Evolutionary conservation across 1,284 basidiomycete species (phyloP).

Genomic region (Pyrrhoderma noxium): DNA sequence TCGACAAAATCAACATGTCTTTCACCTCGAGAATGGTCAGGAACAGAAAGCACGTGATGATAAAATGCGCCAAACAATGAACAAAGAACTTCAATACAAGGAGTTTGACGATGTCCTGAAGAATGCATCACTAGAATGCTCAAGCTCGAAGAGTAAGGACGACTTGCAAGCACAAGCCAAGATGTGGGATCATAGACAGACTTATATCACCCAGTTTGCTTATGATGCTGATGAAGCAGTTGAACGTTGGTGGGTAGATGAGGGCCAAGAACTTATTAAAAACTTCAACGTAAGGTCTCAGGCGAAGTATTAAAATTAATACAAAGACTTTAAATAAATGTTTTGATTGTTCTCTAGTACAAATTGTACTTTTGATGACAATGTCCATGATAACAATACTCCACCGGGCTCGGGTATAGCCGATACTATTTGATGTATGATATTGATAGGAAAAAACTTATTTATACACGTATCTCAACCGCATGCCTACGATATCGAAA

Average conservation of each 20-base stretch:
- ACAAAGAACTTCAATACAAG: neutral
- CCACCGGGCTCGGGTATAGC: too few relatives aligned
- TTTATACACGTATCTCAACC: too few relatives aligned
- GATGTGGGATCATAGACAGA: constrained; percentile 43
- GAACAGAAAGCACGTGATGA: constrained; percentile 34
- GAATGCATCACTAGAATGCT: too few relatives aligned
- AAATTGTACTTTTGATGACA: too few relatives aligned
- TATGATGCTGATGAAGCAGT: constrained; percentile 45
- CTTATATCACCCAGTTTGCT: constrained; percentile 37
- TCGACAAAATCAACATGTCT: constrained; percentile 31
- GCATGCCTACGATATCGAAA: too few relatives aligned
- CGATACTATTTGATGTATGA: too few relatives aligned
- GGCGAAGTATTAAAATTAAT: too few relatives aligned
- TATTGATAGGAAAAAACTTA: too few relatives aligned
- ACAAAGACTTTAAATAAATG: too few relatives aligned
- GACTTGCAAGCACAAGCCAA: constrained; percentile 17
- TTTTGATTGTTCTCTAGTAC: too few relatives aligned
- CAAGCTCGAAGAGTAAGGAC: too few relatives aligned
- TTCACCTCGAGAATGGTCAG: constrained; percentile 32
- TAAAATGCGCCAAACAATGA: constrained; percentile 28
- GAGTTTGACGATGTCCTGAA: neutral
- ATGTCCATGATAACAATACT: too few relatives aligned
- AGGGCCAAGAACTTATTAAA: constrained; percentile 22
- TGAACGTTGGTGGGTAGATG: constrained; percentile 40
- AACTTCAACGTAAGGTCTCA: neutral